A percentile compares a stretch with the other conserved stretches of the same genome.
Conservation (phyloP, 305 asterid genomes). For the Ajuga reptans region DNA sequence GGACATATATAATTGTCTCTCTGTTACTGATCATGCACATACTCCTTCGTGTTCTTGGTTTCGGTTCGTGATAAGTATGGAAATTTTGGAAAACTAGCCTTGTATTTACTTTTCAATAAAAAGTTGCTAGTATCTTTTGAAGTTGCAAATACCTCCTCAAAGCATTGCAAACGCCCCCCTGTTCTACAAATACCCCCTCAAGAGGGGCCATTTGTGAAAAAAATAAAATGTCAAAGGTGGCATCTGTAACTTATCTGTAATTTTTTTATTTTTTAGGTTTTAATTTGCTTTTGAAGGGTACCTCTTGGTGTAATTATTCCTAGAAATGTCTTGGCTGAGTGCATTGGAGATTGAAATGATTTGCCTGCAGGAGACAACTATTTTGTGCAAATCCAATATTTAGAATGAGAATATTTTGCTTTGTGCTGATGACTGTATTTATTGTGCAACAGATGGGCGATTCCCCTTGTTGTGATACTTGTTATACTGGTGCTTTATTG, state of each 20-base stretch:
- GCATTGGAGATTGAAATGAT: not conserved
- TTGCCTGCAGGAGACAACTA: not conserved
- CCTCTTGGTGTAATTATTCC: too few relatives aligned
- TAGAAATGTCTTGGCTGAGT: too few relatives aligned
- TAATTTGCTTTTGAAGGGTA: too few relatives aligned
- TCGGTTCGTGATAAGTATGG: not conserved
- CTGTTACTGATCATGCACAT: not conserved
- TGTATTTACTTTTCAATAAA: too few relatives aligned
- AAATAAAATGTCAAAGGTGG: not conserved
- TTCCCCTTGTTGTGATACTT: slow-evolving; percentile 50
- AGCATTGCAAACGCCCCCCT: not conserved
- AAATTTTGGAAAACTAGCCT: not conserved
- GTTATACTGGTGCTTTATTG: slow-evolving; percentile 56
- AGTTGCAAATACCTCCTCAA: not conserved
- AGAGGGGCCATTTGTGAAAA: not conserved
- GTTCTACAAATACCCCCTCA: too few relatives aligned
- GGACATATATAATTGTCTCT: not conserved
- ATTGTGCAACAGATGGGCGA: slow-evolving; percentile 72
- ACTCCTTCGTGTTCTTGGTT: not conserved
- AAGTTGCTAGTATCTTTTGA: too few relatives aligned
- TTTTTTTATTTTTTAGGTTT: too few relatives aligned
- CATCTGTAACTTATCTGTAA: not conserved
- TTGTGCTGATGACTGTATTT: not conserved
- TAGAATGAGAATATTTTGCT: not conserved
- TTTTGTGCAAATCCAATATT: not conserved